Base-by-base conservation (phyloP, 352 stramenopile genomes). In the Phytophthora uliginosa region DNA sequence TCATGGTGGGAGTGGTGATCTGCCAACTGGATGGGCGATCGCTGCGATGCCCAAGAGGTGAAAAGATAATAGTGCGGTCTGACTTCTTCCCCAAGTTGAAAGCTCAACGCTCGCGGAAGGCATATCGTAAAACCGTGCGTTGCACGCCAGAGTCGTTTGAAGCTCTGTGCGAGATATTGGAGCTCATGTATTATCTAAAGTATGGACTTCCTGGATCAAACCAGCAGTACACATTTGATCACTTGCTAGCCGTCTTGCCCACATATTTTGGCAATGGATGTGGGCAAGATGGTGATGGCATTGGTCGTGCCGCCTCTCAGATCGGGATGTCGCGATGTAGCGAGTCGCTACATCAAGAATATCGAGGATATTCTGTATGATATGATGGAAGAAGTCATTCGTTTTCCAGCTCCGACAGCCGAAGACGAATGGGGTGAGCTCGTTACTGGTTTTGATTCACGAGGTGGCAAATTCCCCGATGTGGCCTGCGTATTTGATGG, bases 401-500 rank as follows among this genome's bases (percentile, higher is more conserved):
- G 58, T 8, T 60, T 61, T 17, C 56, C 64, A 17, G 20, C 31
- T 5, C 56, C 15, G 12, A 10, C 22, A 4, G 56, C 56, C 3
- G 18, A 10, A 6, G 47, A 56, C 9, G 34, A 61, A 63, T 65
- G 48, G 64, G 22, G 13, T 22, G 34, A 3, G 18, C n/a, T 61
- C 3, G 34, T 53, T 1, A n/a, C 66, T 36, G 56, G 48, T 4
- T 71, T 71, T 51, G 64, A 10, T 60, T 24, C 9, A n/a, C 55
- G 36, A 5, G 33, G 45, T 8, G 28, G 4, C 10, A 18, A 56
- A 17, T 71, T 61, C 33, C 57, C 64, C 2, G 64, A 56, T 22
- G 48, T 61, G 3, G 48, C 56, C 0, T 66, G 56, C n/a, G 17
- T 61, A 17, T 71, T 66, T 61, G 55, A 71, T 22, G 64, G 56